Conservation (phyloP, 2,329 filamentous ascomycete genomes). For the Cytospora leucostoma region DNA sequence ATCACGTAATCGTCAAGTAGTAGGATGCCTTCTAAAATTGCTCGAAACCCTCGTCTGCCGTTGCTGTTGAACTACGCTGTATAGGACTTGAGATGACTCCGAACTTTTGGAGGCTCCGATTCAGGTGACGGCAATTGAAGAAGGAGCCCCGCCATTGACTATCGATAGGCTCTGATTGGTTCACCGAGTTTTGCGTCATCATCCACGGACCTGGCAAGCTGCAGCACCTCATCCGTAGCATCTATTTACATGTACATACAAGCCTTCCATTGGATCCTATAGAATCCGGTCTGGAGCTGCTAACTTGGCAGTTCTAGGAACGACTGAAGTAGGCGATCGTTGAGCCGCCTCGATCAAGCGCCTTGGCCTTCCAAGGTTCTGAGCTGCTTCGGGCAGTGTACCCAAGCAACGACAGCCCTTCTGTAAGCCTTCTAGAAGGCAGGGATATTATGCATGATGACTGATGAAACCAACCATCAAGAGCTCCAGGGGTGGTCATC, state of each 20-base stretch:
- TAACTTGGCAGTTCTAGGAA: too few relatives aligned
- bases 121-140: slow-evolving; percentile 6
- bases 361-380: too few relatives aligned
- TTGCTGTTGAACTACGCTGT: neutral
- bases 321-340: too few relatives aligned
- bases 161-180: slow-evolving; percentile 31
- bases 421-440: slow-evolving; percentile 14
- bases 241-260: too few relatives aligned
- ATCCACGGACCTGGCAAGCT: neutral
- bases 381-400: too few relatives aligned
- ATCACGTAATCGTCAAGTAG: neutral
- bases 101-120: slow-evolving; percentile 18
- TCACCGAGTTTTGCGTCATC: slow-evolving; percentile 29
- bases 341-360: too few relatives aligned
- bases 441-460: slow-evolving; percentile 18
- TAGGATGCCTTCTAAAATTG: neutral
- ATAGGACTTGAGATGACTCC: neutral
- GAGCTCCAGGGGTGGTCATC: neutral
- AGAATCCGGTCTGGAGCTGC: too few relatives aligned
- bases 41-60: neutral
- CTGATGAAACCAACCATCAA: slow-evolving; percentile 4
- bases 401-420: neutral
- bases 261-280: too few relatives aligned
- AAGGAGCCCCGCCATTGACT: slow-evolving; percentile 29
- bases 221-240: neutral